Conservation (phyloP, 164 flowering plant genomes). For the Chimonanthus salicifolius region DNA sequence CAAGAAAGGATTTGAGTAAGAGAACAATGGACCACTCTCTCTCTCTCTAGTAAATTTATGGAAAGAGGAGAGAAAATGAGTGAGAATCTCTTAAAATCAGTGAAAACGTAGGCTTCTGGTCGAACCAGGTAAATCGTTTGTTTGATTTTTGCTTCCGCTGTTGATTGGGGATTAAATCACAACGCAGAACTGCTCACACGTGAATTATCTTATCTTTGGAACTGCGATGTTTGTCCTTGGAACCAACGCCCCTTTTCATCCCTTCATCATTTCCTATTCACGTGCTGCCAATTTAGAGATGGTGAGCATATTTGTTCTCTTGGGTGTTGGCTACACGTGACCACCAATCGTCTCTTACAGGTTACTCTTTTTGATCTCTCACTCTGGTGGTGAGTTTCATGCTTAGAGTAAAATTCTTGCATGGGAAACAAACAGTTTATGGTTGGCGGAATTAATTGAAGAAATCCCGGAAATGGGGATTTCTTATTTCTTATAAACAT, state of each 20-base stretch:
- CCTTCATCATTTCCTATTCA: conserved; percentile 29
- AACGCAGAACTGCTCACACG: conserved; percentile 26
- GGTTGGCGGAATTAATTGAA: conserved; percentile 15
- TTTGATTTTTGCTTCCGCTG: too few species aligned
- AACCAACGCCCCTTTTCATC: conserved; percentile 22
- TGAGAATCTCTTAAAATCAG: too few species aligned
- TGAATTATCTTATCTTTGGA: conserved; percentile 22
- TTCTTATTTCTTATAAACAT: conserved; percentile 3
- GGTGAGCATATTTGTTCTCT: conserved; percentile 40
- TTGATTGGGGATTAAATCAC: too few species aligned
- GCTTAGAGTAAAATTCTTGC: conserved; percentile 6
- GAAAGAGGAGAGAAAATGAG: neutral
- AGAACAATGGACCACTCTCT: neutral
- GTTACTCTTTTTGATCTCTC: conserved; percentile 20
- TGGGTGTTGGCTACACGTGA: conserved; percentile 45
- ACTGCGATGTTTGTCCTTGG: conserved; percentile 22
- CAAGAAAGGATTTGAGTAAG: neutral
- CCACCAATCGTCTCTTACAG: conserved; percentile 24
- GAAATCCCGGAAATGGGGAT: conserved; percentile 12
- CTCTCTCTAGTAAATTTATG: too few species aligned
- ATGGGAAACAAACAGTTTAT: conserved; percentile 8
- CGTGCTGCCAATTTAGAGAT: conserved; percentile 41
- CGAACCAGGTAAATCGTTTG: too few species aligned
- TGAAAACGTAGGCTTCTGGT: too few species aligned
- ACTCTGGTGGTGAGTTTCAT: conserved; percentile 17